A percentile compares a stretch with the other conserved stretches of the same genome.
Conservation (phyloP, 345 rosid genomes). For the Eucalyptus sp. region DNA sequence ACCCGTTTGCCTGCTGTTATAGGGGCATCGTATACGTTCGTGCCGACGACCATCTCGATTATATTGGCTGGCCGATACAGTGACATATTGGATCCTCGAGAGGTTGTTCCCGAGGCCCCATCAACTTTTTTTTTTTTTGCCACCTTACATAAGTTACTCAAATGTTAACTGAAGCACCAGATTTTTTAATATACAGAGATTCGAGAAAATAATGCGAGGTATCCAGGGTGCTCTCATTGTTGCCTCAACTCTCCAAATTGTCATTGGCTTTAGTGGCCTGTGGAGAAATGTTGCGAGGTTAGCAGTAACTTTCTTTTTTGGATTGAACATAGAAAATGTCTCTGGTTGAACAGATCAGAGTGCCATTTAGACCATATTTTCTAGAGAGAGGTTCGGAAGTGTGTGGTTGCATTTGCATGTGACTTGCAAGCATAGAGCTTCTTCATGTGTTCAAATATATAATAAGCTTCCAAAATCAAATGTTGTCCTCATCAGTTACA, state of each 20-base stretch:
- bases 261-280: slow-evolving; percentile 91
- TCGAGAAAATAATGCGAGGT: slow-evolving; percentile 84
- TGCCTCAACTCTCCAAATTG: slow-evolving; percentile 89
- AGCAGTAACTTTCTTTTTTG: not conserved
- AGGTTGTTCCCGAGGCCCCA: slow-evolving; percentile 33
- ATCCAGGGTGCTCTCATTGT: slow-evolving; percentile 89
- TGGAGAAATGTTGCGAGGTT: slow-evolving; percentile 96
- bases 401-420: not conserved
- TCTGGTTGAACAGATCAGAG: not conserved
- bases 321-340: not conserved
- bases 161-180: not conserved
- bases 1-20: slow-evolving; percentile 90
- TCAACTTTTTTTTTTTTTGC: not conserved
- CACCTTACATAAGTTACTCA: not conserved
- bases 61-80: slow-evolving; percentile 79
- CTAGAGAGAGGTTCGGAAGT: not conserved
- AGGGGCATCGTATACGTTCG: slow-evolving; percentile 72
- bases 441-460: not conserved
- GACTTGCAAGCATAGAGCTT: not conserved
- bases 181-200: slow-evolving; percentile 38
- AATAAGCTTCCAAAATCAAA: not conserved
- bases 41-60: slow-evolving; percentile 78
- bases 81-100: slow-evolving; percentile 67
- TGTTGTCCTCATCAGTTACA: not conserved
- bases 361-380: not conserved